phyloP scores from a whole-genome alignment of 2,329 filamentous ascomycete species.

The Scytalidium sp. region DNA sequence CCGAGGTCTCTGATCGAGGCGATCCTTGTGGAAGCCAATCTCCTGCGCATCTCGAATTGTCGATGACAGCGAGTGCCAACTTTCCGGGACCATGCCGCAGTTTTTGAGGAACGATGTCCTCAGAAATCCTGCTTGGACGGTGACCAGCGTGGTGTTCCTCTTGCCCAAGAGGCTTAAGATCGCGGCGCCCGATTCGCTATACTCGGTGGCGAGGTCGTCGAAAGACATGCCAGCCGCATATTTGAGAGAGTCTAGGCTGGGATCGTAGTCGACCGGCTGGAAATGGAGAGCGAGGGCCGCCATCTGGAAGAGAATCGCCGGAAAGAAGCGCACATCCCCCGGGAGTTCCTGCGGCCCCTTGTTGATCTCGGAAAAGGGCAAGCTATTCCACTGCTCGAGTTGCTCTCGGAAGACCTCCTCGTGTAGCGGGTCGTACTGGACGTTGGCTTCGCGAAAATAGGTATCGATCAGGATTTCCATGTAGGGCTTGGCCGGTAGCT shows the following conservation, averaged over 20 bases:
- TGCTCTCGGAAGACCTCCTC: slow-evolving; percentile 47
- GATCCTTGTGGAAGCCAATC: slow-evolving; percentile 54
- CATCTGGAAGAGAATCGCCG: slow-evolving; percentile 58
- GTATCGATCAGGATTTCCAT: slow-evolving; percentile 52
- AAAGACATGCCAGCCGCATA: slow-evolving; percentile 58
- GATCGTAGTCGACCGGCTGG: slow-evolving; percentile 44
- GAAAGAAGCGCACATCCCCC: slow-evolving; percentile 52
- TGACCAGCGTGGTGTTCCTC: slow-evolving; percentile 51
- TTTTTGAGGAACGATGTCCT: slow-evolving; percentile 57
- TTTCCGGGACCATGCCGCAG: slow-evolving; percentile 55
- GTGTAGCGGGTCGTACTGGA: slow-evolving; percentile 56
- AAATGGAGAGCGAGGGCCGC: slow-evolving; percentile 52
- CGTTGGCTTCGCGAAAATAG: slow-evolving; percentile 58
- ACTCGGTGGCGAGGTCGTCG: slow-evolving; percentile 57
- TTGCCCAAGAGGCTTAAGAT: slow-evolving; percentile 55
- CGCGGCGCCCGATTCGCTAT: slow-evolving; percentile 54
- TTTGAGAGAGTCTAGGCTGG: slow-evolving; percentile 53
- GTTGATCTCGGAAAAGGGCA: slow-evolving; percentile 49
- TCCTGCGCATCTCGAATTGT: slow-evolving; percentile 62
- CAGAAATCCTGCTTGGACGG: slow-evolving; percentile 56
- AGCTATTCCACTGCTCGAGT: slow-evolving; percentile 50
- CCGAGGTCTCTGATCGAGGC: slow-evolving; percentile 46
- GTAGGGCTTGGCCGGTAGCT: slow-evolving; percentile 51
- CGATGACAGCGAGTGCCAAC: slow-evolving; percentile 42
- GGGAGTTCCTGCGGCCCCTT: slow-evolving; percentile 48